Conservation (phyloP, 768 basidiomycete species). For the Pleurotus sapidus region DNA sequence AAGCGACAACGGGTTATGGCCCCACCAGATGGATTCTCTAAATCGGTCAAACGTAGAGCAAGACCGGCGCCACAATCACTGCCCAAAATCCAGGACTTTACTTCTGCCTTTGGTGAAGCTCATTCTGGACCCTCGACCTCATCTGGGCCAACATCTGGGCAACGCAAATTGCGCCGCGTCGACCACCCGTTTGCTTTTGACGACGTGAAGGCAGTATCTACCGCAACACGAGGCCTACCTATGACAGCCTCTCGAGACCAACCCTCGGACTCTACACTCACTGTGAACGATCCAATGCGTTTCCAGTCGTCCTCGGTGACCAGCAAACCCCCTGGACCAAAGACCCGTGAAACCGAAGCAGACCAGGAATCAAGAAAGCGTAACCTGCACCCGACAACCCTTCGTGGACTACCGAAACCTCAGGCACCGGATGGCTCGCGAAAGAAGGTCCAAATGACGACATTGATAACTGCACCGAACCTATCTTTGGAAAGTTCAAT, state of each 20-base stretch:
- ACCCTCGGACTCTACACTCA: not conserved
- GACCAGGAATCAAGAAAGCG: not conserved
- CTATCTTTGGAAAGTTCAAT: constrained; percentile 2
- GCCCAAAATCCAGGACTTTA: constrained; percentile 6
- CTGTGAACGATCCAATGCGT: not conserved
- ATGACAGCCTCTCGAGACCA: not conserved
- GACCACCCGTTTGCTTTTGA: not conserved
- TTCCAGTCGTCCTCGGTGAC: not conserved
- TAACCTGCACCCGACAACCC: not conserved
- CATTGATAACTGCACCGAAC: constrained; percentile 12
- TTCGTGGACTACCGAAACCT: not conserved
- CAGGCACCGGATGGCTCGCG: not conserved
- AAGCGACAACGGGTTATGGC: constrained; percentile 9
- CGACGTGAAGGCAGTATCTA: not conserved
- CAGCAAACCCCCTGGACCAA: not conserved
- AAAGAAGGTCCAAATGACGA: constrained; percentile 9
- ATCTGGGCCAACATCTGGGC: not conserved
- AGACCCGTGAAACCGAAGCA: not conserved
- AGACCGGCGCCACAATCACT: not conserved
- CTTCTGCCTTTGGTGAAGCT: constrained; percentile 5
- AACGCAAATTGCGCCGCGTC: not conserved
- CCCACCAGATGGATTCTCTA: constrained; percentile 11
- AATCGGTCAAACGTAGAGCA: not conserved
- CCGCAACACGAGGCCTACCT: not conserved
- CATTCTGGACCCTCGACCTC: not conserved